phyloP scores from a whole-genome alignment of 108 stramenopile species.

The Cyclotella atomus region DNA sequence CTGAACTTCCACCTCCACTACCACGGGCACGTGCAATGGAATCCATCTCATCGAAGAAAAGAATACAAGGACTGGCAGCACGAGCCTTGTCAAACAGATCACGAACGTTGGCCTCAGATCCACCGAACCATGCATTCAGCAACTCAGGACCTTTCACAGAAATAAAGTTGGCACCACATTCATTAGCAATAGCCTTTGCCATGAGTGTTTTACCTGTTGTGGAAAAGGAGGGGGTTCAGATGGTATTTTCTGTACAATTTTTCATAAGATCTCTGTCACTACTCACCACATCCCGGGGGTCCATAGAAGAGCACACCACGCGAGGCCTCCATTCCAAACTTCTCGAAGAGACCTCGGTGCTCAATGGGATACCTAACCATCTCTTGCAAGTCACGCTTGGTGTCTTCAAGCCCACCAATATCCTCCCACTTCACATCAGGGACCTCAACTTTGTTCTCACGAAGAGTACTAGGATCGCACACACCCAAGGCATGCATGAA shows the following conservation, averaged over 20 bases:
- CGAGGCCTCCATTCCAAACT: constrained; percentile 93
- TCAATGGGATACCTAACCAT: constrained; percentile 98
- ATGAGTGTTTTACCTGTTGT: constrained; percentile 90
- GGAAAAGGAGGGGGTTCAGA: too few species aligned
- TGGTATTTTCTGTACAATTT: too few species aligned
- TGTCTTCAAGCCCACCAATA: constrained; percentile 98
- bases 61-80: constrained; percentile 90
- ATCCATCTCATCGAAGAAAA: constrained; percentile 99
- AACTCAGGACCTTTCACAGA: constrained; percentile 97
- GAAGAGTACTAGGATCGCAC: constrained; percentile 91
- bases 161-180: constrained; percentile 98
- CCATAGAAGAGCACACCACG: constrained; percentile 96
- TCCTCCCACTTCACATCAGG: constrained; percentile 99
- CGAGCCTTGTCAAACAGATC: constrained; percentile 93
- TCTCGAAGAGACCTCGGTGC: constrained; percentile 92
- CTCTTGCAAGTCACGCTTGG: constrained; percentile 98
- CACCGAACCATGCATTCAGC: constrained; percentile 97
- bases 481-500: constrained; percentile 92
- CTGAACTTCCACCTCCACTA: constrained; percentile 85
- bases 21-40: constrained; percentile 76
- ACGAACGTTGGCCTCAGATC: constrained; percentile 96
- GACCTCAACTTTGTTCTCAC: constrained; percentile 92
- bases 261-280: too few species aligned
- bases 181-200: constrained; percentile 99
- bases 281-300: constrained; percentile 79